phyloP scores from a whole-genome alignment of 257 asterid species.

The Solanum appendiculatum region DNA sequence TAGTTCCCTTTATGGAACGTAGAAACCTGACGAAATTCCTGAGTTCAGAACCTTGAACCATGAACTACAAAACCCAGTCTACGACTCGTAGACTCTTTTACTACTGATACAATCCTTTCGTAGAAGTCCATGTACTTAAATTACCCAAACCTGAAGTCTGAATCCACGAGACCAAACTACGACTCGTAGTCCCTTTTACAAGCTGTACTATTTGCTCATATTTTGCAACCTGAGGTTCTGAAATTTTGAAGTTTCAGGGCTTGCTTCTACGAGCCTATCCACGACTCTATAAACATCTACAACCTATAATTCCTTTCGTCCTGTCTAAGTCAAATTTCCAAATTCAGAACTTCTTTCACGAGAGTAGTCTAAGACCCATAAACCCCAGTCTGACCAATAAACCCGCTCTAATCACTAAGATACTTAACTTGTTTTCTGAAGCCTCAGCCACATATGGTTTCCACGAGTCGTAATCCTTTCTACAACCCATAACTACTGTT shows the following conservation, averaged over 20 bases:
- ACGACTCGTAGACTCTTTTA: background rate
- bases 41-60: background rate
- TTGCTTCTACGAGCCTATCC: background rate
- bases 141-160: background rate
- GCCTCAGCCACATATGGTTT: background rate
- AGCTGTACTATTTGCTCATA: background rate
- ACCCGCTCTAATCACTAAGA: background rate
- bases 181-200: accelerated
- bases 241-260: background rate
- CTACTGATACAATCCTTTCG: background rate
- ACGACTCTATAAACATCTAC: background rate
- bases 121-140: background rate
- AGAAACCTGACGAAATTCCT: background rate
- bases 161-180: background rate
- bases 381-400: background rate
- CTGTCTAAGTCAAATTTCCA: too few relatives aligned
- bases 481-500: background rate
- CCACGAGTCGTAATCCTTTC: background rate
- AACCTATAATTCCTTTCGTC: background rate
- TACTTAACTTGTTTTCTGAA: background rate
- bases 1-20: background rate
- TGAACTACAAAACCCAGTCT: background rate
- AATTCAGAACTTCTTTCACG: too few relatives aligned
- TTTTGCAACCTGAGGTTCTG: background rate
- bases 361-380: background rate